phyloP scores from a whole-genome alignment of 2,329 filamentous ascomycete genomes.

The Meredithiella fracta region DNA sequence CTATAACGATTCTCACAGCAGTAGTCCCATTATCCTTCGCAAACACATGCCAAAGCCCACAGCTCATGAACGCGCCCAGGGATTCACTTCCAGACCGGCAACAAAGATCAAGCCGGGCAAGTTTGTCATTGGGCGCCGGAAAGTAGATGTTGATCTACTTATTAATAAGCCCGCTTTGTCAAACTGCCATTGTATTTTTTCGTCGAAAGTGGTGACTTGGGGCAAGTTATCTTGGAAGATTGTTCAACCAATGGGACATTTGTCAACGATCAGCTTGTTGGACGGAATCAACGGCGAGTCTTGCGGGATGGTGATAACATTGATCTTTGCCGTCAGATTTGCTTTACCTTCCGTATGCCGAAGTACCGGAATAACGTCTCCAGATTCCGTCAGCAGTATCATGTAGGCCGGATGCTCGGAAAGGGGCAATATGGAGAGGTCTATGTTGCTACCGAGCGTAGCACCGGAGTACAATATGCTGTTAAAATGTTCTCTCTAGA shows the following conservation, averaged over 20 bases:
- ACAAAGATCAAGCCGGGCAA: constrained; percentile 19
- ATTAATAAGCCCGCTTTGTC: constrained; percentile 49
- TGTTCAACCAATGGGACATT: constrained; percentile 93
- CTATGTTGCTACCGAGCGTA: constrained; percentile 76
- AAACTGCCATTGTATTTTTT: constrained; percentile 68
- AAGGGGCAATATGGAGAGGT: constrained; percentile 94
- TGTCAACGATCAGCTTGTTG: constrained; percentile 79
- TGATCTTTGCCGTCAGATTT: constrained; percentile 64
- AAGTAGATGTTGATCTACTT: constrained; percentile 38
- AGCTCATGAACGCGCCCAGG: constrained; percentile 15
- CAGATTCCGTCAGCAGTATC: constrained; percentile 75
- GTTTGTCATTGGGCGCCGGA: constrained; percentile 11
- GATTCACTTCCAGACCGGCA: constrained; percentile 25
- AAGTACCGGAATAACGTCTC: constrained; percentile 42
- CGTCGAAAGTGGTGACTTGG: constrained; percentile 38
- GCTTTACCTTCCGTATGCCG: constrained; percentile 87
- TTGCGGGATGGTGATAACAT: constrained; percentile 84
- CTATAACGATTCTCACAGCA: constrained; percentile 47
- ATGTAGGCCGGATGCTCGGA: constrained; percentile 66
- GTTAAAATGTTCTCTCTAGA: constrained; percentile 89
- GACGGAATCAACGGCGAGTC: constrained; percentile 80
- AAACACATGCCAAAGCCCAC: constrained; percentile 47
- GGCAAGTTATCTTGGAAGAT: constrained; percentile 65
- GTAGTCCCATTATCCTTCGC: constrained; percentile 54
- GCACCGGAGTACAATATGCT: constrained; percentile 65